These are phyloP conservation scores for Phytopythium delawarense DNA, from an alignment of 352 stramenopile genomes.

Conservation along the genomic window DNA sequence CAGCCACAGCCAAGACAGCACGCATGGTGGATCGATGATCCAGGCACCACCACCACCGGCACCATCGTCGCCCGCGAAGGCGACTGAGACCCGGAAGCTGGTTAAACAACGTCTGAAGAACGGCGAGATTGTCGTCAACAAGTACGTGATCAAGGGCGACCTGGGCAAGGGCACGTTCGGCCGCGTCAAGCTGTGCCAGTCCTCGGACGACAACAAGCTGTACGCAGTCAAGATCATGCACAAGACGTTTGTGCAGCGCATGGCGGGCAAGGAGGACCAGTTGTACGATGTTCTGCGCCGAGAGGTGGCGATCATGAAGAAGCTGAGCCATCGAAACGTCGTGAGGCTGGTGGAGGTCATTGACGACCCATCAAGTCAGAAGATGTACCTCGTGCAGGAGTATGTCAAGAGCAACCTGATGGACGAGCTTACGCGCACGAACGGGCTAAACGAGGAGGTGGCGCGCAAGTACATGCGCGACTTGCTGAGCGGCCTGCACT, in stretches of 20 bases:
- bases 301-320: slow-evolving; percentile 97
- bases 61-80: slow-evolving; percentile 46
- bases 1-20: slow-evolving; percentile 12
- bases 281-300: slow-evolving; percentile 77
- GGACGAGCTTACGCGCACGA: slow-evolving; percentile 76
- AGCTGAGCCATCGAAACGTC: slow-evolving; percentile 92
- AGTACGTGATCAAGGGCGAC: slow-evolving; percentile 91
- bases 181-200: slow-evolving; percentile 78
- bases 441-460: slow-evolving; percentile 59
- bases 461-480: slow-evolving; percentile 88
- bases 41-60: slow-evolving; percentile 26
- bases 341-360: slow-evolving; percentile 94
- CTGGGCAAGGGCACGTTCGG: slow-evolving; percentile 91
- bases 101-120: slow-evolving; percentile 84
- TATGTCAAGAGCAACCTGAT: slow-evolving; percentile 93
- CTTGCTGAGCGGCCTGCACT: slow-evolving; percentile 86
- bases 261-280: slow-evolving; percentile 84
- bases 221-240: slow-evolving; percentile 91
- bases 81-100: slow-evolving; percentile 75
- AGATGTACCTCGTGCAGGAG: slow-evolving; percentile 95
- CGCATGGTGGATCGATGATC: slow-evolving; percentile 3
- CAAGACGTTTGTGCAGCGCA: slow-evolving; percentile 87
- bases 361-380: slow-evolving; percentile 91
- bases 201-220: slow-evolving; percentile 71
- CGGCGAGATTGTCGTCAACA: slow-evolving; percentile 89